A percentile compares a stretch with the other conserved stretches of the same genome.
These are phyloP conservation scores for Sclerotinia glacialis DNA, from an alignment of 2,329 filamentous ascomycete genomes.

Conservation along the genomic window DNA sequence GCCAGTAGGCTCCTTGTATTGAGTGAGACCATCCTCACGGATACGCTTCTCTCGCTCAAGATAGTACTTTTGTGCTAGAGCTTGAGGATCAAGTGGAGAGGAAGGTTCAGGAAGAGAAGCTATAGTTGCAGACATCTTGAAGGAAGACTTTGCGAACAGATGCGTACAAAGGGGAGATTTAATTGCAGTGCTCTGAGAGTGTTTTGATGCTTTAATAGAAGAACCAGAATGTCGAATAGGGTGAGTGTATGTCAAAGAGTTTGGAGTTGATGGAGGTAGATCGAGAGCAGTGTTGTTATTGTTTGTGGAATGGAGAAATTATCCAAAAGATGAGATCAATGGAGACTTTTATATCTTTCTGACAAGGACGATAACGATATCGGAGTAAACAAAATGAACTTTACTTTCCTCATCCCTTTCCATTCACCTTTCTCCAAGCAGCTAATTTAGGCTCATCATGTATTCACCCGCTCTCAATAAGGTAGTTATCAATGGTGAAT, in stretches of 20 bases:
- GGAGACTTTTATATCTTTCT: not conserved
- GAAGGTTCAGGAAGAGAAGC: conserved; percentile 19
- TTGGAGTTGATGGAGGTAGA: not conserved
- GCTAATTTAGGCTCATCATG: conserved; percentile 5
- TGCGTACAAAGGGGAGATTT: not conserved
- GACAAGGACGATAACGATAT: conserved; percentile 6
- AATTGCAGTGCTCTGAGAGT: not conserved
- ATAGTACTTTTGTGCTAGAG: conserved; percentile 15
- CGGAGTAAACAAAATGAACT: conserved; percentile 11
- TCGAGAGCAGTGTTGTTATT: not conserved
- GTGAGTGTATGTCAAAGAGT: not conserved
- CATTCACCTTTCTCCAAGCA: not conserved
- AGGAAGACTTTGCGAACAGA: not conserved
- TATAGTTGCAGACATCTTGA: conserved; percentile 14
- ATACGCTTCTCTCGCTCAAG: conserved; percentile 17
- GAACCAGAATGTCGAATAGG: not conserved
- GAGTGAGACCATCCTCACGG: conserved; percentile 19
- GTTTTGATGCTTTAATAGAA: not conserved
- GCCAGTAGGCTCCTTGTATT: conserved; percentile 20
- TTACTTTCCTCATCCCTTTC: not conserved
- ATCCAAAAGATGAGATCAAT: not conserved
- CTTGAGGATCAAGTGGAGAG: conserved; percentile 10
- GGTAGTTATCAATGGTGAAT: conserved; percentile 16
- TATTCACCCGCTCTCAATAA: conserved; percentile 10
- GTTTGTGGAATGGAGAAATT: conserved; percentile 2